Evolutionary conservation across 2,329 filamentous ascomycete genomes (phyloP).

Genomic region (Fusarium albosuccineum): DNA sequence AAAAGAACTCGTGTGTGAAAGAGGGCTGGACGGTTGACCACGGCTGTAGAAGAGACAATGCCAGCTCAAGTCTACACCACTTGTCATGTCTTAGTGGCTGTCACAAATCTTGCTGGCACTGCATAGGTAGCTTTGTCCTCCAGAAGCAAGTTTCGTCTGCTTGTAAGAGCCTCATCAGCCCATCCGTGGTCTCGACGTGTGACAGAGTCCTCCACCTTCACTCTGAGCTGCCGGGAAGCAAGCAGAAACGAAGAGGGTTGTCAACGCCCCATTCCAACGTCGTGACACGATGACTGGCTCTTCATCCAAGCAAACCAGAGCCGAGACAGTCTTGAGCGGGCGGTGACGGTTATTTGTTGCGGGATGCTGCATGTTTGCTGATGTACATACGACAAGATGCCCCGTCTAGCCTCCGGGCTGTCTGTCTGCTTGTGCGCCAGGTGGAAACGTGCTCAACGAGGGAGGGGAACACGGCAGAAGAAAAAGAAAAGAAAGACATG

Average conservation of each 20-base stretch:
- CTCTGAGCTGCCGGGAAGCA: not conserved
- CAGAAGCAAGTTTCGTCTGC: not conserved
- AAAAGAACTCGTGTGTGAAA: too few species aligned
- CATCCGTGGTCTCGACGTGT: conserved; percentile 11
- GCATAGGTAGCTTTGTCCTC: too few species aligned
- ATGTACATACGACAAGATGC: conserved; percentile 18
- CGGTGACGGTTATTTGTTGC: conserved; percentile 12
- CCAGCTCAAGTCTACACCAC: too few species aligned
- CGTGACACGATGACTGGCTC: conserved; percentile 19
- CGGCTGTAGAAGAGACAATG: conserved; percentile 8
- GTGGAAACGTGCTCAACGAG: not conserved
- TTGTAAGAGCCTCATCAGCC: conserved; percentile 23
- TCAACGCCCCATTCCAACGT: conserved; percentile 6
- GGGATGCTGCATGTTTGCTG: conserved; percentile 36
- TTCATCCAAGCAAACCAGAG: conserved; percentile 13
- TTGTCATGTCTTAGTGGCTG: too few species aligned
- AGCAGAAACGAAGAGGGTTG: not conserved
- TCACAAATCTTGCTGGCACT: too few species aligned
- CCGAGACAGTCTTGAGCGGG: conserved; percentile 12
- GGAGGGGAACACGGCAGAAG: conserved; percentile 2
- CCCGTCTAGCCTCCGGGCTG: conserved; percentile 12
- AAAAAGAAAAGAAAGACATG: not conserved
- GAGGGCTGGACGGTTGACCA: not conserved
- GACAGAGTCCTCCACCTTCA: conserved; percentile 24
- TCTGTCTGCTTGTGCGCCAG: too few species aligned